Evolutionary conservation across 2,329 filamentous ascomycete genomes (phyloP).

Genomic region (Helotiales sp.): DNA sequence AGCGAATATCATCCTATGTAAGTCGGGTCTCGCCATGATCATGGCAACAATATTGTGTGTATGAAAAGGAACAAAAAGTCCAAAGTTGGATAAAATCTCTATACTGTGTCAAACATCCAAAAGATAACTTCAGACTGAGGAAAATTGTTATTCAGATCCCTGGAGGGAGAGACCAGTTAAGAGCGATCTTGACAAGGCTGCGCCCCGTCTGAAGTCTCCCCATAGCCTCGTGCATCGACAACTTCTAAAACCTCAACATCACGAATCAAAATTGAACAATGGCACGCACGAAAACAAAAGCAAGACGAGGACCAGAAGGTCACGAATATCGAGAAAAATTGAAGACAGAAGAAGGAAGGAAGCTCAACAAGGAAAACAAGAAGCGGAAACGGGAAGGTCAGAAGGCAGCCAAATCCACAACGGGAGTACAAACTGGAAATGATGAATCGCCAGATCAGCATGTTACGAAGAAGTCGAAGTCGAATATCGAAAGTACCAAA

Average conservation of each 20-base stretch:
- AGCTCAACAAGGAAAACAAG: constrained; percentile 9
- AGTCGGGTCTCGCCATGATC: too few species aligned
- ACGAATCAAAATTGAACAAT: constrained; percentile 5
- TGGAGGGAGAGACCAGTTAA: too few species aligned
- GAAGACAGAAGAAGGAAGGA: constrained; percentile 4
- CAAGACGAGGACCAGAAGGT: constrained; percentile 1
- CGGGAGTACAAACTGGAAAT: neutral
- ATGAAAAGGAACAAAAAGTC: too few species aligned
- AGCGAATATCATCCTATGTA: too few species aligned
- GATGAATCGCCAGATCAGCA: neutral
- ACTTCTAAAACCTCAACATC: constrained; percentile 21
- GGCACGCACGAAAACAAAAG: constrained; percentile 18
- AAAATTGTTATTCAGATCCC: too few species aligned
- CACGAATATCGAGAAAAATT: constrained; percentile 5
- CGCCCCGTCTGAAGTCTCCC: neutral
- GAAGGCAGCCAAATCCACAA: neutral
- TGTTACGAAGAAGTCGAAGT: neutral
- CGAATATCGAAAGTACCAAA: neutral
- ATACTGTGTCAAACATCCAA: too few species aligned
- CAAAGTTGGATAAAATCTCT: too few species aligned
- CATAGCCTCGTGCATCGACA: neutral
- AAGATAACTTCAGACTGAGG: too few species aligned
- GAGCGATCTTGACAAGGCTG: too few species aligned
- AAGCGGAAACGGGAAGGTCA: constrained; percentile 5
- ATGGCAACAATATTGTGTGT: too few species aligned